Evolutionary conservation across 805 yeast species (phyloP).

Genomic region (Brettanomyces bruxellensis): DNA sequence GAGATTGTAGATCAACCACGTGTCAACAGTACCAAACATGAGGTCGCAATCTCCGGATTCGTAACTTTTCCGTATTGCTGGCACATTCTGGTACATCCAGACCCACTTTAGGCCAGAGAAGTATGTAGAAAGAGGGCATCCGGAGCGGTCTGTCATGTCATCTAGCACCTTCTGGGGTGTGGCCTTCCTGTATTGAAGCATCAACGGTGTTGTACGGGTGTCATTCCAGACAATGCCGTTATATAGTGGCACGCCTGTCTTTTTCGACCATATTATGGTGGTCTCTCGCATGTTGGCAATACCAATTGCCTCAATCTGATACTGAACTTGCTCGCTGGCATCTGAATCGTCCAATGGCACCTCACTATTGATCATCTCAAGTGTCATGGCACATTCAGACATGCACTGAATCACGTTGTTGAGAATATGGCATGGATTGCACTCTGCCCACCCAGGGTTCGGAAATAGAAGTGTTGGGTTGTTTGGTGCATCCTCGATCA

Average conservation of each 20-base stretch:
- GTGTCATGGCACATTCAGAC: conserved; percentile 49
- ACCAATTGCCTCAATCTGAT: conserved; percentile 66
- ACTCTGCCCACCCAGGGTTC: conserved; percentile 89
- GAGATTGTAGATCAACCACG: conserved; percentile 85
- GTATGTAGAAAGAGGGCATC: conserved; percentile 84
- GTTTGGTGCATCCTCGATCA: conserved; percentile 49
- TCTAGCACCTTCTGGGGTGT: conserved; percentile 47
- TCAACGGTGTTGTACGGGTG: conserved; percentile 71
- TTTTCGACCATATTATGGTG: conserved; percentile 76
- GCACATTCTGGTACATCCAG: conserved; percentile 82
- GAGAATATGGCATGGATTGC: conserved; percentile 76
- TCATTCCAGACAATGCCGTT: conserved; percentile 97
- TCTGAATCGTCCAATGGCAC: conserved; percentile 23
- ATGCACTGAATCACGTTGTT: conserved; percentile 77
- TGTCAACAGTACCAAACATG: conserved; percentile 90
- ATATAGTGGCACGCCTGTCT: conserved; percentile 73
- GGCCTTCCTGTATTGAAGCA: conserved; percentile 48
- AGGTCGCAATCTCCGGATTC: conserved; percentile 61
- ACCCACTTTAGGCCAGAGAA: conserved; percentile 84
- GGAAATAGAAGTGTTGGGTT: conserved; percentile 70
- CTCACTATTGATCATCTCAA: conserved; percentile 49
- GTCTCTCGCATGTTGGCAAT: conserved; percentile 96
- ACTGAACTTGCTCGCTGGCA: conserved; percentile 19
- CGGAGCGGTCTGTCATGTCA: conserved; percentile 56
- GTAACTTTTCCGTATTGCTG: conserved; percentile 55